These are phyloP conservation scores for Rhodotorula paludigena DNA, from an alignment of 768 basidiomycete genomes.

Conservation along the genomic window DNA sequence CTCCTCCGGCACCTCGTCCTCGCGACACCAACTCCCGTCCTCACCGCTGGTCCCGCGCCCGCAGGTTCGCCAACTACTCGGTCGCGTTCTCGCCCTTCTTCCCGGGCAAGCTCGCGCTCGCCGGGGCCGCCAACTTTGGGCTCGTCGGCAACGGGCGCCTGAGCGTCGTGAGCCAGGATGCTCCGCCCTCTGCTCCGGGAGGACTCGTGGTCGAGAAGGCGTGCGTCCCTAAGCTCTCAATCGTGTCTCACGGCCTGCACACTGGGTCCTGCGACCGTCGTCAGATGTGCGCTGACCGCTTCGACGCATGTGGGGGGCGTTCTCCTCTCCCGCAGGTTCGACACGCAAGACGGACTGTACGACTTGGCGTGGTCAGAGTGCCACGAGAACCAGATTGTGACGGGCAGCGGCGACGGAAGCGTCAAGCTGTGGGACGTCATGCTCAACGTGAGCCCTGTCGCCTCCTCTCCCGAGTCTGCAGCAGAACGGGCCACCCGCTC, in stretches of 20 bases:
- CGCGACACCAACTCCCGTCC: neutral
- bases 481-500: neutral
- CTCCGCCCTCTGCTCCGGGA: neutral
- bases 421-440: constrained; percentile 84
- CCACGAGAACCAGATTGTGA: constrained; percentile 87
- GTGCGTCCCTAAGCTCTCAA: constrained; percentile 34
- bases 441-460: constrained; percentile 62
- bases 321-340: constrained; percentile 57
- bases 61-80: constrained; percentile 45
- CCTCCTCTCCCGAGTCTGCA: neutral
- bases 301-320: neutral
- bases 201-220: constrained; percentile 42
- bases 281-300: neutral
- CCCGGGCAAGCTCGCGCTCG: constrained; percentile 47
- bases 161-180: constrained; percentile 46
- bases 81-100: constrained; percentile 48
- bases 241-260: too few relatives aligned
- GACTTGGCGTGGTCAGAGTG: constrained; percentile 92
- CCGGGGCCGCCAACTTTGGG: constrained; percentile 61
- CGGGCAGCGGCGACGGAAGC: constrained; percentile 84
- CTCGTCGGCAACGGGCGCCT: constrained; percentile 92
- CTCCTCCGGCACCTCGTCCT: neutral
- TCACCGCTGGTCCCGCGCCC: rapidly evolving
- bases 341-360: constrained; percentile 82
- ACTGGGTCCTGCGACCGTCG: neutral